Percentiles rank a stretch among this genome's conserved stretches.
Conservation (phyloP, 495 filamentous ascomycete species). For the Pseudevernia furfuracea region DNA sequence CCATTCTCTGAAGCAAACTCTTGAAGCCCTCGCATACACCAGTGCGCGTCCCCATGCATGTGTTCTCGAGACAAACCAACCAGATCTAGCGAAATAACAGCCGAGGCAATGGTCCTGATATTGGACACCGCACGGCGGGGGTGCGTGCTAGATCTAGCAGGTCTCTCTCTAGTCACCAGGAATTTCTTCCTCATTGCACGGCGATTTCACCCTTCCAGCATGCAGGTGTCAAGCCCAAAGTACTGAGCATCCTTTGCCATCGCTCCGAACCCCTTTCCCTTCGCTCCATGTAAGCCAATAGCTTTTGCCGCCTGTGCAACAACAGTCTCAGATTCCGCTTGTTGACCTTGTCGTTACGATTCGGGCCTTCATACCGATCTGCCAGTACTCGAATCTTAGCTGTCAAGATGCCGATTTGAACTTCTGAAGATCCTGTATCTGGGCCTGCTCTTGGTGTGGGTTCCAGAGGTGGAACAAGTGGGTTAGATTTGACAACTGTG, state of each 20-base stretch:
- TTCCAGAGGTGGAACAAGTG: conserved; percentile 24
- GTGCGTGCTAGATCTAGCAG: not conserved
- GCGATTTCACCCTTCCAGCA: conserved; percentile 79
- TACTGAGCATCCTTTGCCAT: conserved; percentile 77
- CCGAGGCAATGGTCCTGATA: not conserved
- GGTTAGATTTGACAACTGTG: conserved; percentile 22
- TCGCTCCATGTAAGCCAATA: conserved; percentile 72
- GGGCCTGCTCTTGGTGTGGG: conserved; percentile 68
- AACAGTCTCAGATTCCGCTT: conserved; percentile 80
- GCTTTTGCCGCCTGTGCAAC: conserved; percentile 82
- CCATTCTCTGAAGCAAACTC: not conserved
- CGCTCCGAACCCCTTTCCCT: conserved; percentile 86
- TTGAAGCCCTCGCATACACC: not conserved
- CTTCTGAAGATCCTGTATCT: conserved; percentile 89
- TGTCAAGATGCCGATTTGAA: conserved; percentile 95
- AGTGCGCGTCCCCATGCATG: not conserved
- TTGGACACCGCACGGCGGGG: not conserved
- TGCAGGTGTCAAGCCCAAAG: conserved; percentile 74
- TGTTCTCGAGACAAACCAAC: not conserved
- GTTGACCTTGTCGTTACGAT: conserved; percentile 78
- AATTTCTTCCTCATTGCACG: conserved; percentile 14
- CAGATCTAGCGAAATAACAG: not conserved
- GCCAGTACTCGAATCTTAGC: conserved; percentile 82
- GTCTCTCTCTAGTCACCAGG: not conserved
- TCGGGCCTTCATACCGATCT: conserved; percentile 44